Evolutionary conservation across 1,284 basidiomycete species (phyloP), one percentile per base, ranked within the genome.

Genomic region (Ustilago crameri): DNA sequence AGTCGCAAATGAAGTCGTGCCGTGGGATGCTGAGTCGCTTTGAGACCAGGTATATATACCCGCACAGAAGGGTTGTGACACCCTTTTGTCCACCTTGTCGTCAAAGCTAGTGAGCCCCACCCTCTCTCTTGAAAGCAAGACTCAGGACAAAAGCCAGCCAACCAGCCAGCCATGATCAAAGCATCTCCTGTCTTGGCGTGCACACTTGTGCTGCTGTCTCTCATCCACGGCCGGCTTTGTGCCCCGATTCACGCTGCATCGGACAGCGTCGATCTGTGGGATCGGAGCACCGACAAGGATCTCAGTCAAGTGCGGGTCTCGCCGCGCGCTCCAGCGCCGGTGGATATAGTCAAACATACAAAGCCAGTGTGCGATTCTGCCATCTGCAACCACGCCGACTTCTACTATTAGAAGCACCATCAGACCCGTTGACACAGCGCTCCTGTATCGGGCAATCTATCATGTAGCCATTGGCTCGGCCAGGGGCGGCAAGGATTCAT

Each of bases 301-400:
- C 41, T 42, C 30, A n/a, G 9, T 17, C 26, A 38, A 26, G 23
- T 7, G 9, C 49, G 49, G n/a, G 18, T 14, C 9, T 23, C 49
- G 23, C 23, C 9, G 22, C 23, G 34, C 18, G 15, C 45, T 14
- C 9, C 26, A 2, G 12, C 49, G 38, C 37, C 38, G 4, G 38
- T 32, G 37, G 41, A 49, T 22, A 59, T 69, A 18, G 48, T 55
- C 34, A 62, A 69, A 42, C 59, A 69, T 30, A 48, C 47, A 45
- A 68, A 61, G 23, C 22, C 40, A 4, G 10, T 38, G 9, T 68
- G 65, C 54, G 50, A 58, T 17, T 50, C 58, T 7, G 34, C 44
- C 20, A 70, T 64, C 18, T 70, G 67, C 53, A 70, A 57, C n/a
- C 67, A 70, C 30, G 67, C 61, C 10, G 52, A 43, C 5, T 70